Conservation (phyloP, 129 eudicot genomes). For the Kitagawia praeruptora region DNA sequence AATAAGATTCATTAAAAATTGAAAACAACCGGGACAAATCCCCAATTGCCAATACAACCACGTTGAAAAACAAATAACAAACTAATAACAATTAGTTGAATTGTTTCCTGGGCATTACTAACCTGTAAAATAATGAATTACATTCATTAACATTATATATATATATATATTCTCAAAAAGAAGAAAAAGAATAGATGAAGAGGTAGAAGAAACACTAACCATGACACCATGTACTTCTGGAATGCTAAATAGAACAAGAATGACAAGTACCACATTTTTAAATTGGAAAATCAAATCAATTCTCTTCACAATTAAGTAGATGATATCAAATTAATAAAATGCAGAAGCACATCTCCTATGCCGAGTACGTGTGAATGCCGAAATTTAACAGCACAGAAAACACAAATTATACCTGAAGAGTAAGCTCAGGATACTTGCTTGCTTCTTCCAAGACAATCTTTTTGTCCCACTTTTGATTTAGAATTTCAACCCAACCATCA, state of each 20-base stretch:
- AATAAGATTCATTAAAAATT: too few relatives aligned
- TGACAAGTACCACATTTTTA: not conserved
- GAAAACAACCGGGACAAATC: too few relatives aligned
- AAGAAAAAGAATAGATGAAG: not conserved
- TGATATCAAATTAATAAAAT: not conserved
- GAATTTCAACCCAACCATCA: constrained; percentile 75
- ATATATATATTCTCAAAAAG: not conserved
- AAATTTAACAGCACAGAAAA: not conserved
- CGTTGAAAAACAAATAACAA: too few relatives aligned
- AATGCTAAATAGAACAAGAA: constrained; percentile 30
- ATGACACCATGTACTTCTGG: constrained; percentile 95
- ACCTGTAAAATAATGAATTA: constrained; percentile 38
- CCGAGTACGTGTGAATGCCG: not conserved
- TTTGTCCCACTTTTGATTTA: constrained; percentile 81
- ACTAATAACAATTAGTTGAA: too few relatives aligned
- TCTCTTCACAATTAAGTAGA: not conserved
- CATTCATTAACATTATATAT: constrained; percentile 1
- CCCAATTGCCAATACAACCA: too few relatives aligned
- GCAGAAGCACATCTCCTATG: not conserved
- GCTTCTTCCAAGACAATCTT: constrained; percentile 69
- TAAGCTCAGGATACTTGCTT: constrained; percentile 74
- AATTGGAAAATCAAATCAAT: not conserved
- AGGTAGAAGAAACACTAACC: constrained; percentile 40
- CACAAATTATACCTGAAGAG: constrained; percentile 54
- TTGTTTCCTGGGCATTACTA: constrained; percentile 93